Conservation (phyloP, 371 early-diverging fungal species). For the Rhizopus sp. region DNA sequence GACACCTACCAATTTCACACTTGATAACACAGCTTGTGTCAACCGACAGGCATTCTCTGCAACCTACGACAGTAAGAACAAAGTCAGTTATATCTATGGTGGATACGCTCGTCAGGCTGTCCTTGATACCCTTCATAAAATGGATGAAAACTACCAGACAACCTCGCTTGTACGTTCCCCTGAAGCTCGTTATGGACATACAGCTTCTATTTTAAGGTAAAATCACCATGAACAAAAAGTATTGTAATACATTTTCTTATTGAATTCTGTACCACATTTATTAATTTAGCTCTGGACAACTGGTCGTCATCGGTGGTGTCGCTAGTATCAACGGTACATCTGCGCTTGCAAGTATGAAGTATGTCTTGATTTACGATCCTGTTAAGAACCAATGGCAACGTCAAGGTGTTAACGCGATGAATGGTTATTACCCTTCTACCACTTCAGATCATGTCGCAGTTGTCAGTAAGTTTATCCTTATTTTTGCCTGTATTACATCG, state of each 20-base stretch:
- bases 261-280: conserved; percentile 3
- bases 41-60: conserved; percentile 25
- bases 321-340: conserved; percentile 3
- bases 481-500: neutral
- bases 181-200: conserved; percentile 37
- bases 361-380: conserved; percentile 32
- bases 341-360: conserved; percentile 8
- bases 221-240: neutral
- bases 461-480: conserved; percentile 25
- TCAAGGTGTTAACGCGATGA: conserved; percentile 8
- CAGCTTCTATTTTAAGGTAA: conserved; percentile 42
- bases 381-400: conserved; percentile 9
- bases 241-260: conserved; percentile 5
- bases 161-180: conserved; percentile 20
- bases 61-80: conserved; percentile 13
- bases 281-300: conserved; percentile 32
- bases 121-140: conserved; percentile 28
- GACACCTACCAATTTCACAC: neutral
- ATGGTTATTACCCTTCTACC: conserved; percentile 20
- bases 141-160: conserved; percentile 25
- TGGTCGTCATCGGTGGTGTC: conserved; percentile 48
- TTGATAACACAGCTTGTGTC: neutral
- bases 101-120: conserved; percentile 20
- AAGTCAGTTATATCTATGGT: conserved; percentile 35
- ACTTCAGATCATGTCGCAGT: conserved; percentile 37